phyloP scores from a whole-genome alignment of 306 rosid species.

The Prunus kanzakura region DNA sequence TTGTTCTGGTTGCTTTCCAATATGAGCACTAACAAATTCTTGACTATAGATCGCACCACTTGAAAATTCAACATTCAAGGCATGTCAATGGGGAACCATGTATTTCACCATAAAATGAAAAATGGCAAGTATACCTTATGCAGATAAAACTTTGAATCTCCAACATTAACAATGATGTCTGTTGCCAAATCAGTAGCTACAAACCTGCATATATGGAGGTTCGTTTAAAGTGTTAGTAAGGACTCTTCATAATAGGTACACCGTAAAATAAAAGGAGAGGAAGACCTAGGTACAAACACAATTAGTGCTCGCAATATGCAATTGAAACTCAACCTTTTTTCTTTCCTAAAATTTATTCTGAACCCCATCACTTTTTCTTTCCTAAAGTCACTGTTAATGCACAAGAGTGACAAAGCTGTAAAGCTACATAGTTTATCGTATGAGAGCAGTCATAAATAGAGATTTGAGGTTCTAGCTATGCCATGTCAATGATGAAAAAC shows the following conservation, averaged over 20 bases:
- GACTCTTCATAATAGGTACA: neutral
- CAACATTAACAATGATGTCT: conserved; percentile 63
- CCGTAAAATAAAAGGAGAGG: neutral
- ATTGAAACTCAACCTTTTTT: neutral
- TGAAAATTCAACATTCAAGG: neutral
- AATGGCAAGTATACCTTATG: conserved; percentile 59
- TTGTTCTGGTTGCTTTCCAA: neutral
- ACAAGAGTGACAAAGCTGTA: neutral
- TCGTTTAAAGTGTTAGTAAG: neutral
- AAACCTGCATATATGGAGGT: conserved; percentile 53
- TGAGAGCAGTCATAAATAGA: neutral
- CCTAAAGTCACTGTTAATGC: neutral
- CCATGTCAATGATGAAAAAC: neutral
- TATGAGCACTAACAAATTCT: neutral
- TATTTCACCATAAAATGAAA: neutral
- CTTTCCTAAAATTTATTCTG: neutral
- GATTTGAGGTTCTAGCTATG: neutral
- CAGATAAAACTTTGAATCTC: conserved; percentile 68
- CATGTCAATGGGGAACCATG: neutral
- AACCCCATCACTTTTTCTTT: neutral
- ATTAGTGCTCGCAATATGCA: neutral
- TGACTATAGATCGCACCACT: neutral
- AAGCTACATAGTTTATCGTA: neutral
- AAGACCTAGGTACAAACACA: neutral
- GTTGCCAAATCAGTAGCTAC: conserved; percentile 81